phyloP scores from a whole-genome alignment of 352 stramenopile genomes.

The Phytopythium helicoides region DNA sequence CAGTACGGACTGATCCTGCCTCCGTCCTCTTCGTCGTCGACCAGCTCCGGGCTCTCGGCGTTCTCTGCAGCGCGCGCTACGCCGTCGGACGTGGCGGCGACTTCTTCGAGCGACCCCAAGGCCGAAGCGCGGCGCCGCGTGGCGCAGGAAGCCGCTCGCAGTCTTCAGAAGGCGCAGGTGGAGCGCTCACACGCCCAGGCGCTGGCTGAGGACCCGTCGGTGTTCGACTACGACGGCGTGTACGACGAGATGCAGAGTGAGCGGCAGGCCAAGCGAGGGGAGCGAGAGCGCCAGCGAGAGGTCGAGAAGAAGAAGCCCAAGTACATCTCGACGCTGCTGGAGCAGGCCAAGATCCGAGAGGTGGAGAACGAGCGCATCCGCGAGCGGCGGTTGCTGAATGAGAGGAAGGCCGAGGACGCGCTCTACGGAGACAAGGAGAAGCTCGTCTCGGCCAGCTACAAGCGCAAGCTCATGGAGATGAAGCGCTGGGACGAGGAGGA shows the following conservation, averaged over 20 bases:
- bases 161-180: slow-evolving; percentile 47
- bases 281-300: slow-evolving; percentile 46
- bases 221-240: slow-evolving; percentile 91
- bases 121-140: slow-evolving; percentile 26
- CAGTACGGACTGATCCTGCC: slow-evolving; percentile 51
- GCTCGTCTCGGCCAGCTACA: slow-evolving; percentile 90
- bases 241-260: slow-evolving; percentile 84
- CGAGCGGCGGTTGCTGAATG: slow-evolving; percentile 81
- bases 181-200: slow-evolving; percentile 50
- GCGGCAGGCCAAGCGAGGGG: slow-evolving; percentile 28
- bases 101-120: neutral
- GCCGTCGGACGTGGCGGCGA: too few species aligned
- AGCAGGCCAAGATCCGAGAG: slow-evolving; percentile 89
- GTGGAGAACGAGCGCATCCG: slow-evolving; percentile 89
- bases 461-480: slow-evolving; percentile 89
- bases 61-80: neutral
- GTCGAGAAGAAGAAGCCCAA: slow-evolving; percentile 75
- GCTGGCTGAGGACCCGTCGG: slow-evolving; percentile 70
- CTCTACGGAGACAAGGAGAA: slow-evolving; percentile 88
- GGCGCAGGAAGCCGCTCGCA: slow-evolving; percentile 46
- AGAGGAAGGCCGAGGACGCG: slow-evolving; percentile 80
- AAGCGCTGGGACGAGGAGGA: slow-evolving; percentile 87
- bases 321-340: slow-evolving; percentile 89
- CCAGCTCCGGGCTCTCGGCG: neutral
- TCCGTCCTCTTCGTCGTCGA: neutral